Evolutionary conservation across 306 rosid species (phyloP).

Genomic region (Medicago lupulina): DNA sequence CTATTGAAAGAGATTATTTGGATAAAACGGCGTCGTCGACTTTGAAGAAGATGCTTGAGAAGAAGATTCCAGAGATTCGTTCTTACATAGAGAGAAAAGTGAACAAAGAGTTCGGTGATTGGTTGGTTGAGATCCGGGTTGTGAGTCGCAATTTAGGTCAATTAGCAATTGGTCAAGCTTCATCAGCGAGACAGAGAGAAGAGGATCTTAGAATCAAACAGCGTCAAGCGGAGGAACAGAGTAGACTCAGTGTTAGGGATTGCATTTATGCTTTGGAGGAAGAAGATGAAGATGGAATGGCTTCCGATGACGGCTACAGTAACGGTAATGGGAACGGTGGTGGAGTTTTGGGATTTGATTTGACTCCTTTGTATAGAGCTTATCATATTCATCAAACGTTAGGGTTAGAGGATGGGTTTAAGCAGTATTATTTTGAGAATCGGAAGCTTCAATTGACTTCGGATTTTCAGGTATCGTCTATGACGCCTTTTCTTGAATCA

Average conservation of each 20-base stretch:
- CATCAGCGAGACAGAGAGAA: conserved; percentile 94
- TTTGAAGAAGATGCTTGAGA: conserved; percentile 86
- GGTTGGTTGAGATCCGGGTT: conserved; percentile 98
- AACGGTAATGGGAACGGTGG: conserved; percentile 49
- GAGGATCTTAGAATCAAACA: conserved; percentile 98
- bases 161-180: conserved; percentile 90
- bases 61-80: conserved; percentile 94
- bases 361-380: conserved; percentile 87
- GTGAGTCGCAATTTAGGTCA: conserved; percentile 93
- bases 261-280: conserved; percentile 89
- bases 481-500: conserved; percentile 98
- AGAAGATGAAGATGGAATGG: conserved; percentile 78
- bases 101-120: conserved; percentile 89
- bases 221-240: conserved; percentile 99
- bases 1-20: conserved; percentile 70
- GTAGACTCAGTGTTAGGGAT: conserved; percentile 90
- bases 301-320: conserved; percentile 55
- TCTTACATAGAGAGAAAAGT: conserved; percentile 86
- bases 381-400: conserved; percentile 89
- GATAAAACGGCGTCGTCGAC: conserved; percentile 77
- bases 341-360: conserved; percentile 76
- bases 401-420: conserved; percentile 91
- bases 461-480: conserved; percentile 97
- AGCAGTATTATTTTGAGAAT: conserved; percentile 88
- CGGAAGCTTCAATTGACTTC: conserved; percentile 96